Base-by-base conservation (phyloP, 2,329 filamentous ascomycete genomes). In the Stachybotrys chlorohalonatus region DNA sequence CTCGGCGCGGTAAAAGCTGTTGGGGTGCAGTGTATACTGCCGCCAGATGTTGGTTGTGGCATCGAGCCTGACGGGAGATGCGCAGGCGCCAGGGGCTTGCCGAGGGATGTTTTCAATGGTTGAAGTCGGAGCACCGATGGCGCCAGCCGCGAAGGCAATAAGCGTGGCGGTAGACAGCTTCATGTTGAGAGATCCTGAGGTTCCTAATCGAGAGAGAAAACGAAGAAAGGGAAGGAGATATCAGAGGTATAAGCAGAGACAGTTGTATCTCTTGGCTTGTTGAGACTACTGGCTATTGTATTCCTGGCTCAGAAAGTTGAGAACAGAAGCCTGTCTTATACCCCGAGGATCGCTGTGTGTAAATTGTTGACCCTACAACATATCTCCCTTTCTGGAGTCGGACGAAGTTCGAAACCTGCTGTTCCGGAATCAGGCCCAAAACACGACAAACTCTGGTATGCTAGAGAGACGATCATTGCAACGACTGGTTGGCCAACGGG, bases 1-100 rank as follows among this genome's bases (percentile, higher is more conserved):
- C 65, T 82, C 78, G 17, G 76, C 76, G 15, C 75, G 71, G 62
- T 82, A 83, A 70, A 75, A 81, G 58, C 52, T 64, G 67, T 72
- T 73, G 59, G 70, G 56, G 59, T 73, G 71, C 52, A 74, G 68
- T 47, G 60, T 72, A 66, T 74, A 73, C 59, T 66, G 64, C 53
- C 63, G 59, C 57, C 63, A 74, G 47, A 70, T 60, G 60, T 74
- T 74, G 58, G 65, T 69, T 58, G 55, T 66, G 58, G 70, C 69
- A 49, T 73, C 68, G 55, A 74, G 66, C 53, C 61, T 64, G 56
- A 73, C 70, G 55, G 68, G 64, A 16, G 69, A 65, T 45, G 63
- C 55, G 63, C 70, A 74, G 42, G 59, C 69, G 7, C 62, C 56
- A 6, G 60, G 56, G 24, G 65, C 65, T 55, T 64, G 60, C 13